These are phyloP conservation scores for Mucor circinelloides DNA, from an alignment of 371 early-diverging fungal species.

Conservation along the genomic window DNA sequence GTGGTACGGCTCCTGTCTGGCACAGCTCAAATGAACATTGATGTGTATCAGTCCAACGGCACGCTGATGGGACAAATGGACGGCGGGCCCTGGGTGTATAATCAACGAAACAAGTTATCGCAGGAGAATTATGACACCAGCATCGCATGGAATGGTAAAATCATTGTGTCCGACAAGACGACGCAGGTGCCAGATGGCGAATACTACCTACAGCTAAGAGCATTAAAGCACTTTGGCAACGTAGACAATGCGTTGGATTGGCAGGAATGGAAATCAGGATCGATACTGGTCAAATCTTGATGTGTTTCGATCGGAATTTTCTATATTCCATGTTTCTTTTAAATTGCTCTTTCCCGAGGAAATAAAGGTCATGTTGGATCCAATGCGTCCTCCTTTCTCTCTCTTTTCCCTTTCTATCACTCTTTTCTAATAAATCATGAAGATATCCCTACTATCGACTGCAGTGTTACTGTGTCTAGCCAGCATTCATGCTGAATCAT, in stretches of 20 bases:
- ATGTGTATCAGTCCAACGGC: constrained; percentile 1
- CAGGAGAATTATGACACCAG: background rate
- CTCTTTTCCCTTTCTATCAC: background rate
- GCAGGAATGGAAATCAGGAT: constrained; percentile 39
- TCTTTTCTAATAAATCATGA: constrained; percentile 2
- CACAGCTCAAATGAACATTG: constrained; percentile 13
- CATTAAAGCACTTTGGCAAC: constrained; percentile 38
- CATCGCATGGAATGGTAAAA: constrained; percentile 12
- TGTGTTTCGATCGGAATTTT: background rate
- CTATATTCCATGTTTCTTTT: constrained; percentile 8
- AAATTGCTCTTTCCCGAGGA: background rate
- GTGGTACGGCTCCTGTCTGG: constrained; percentile 30
- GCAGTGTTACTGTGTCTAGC: background rate
- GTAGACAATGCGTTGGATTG: constrained; percentile 29
- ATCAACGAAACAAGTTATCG: constrained; percentile 9
- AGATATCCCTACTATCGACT: background rate
- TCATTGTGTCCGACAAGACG: background rate
- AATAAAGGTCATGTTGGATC: background rate
- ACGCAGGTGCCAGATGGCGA: constrained; percentile 26
- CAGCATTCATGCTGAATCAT: background rate
- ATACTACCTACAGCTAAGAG: constrained; percentile 29
- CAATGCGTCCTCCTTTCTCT: background rate
- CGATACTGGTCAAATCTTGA: constrained; percentile 17
- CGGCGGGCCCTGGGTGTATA: background rate
- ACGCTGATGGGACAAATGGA: background rate